Evolutionary conservation across 257 asterid species (phyloP).

Genomic region (Echium plantagineum): DNA sequence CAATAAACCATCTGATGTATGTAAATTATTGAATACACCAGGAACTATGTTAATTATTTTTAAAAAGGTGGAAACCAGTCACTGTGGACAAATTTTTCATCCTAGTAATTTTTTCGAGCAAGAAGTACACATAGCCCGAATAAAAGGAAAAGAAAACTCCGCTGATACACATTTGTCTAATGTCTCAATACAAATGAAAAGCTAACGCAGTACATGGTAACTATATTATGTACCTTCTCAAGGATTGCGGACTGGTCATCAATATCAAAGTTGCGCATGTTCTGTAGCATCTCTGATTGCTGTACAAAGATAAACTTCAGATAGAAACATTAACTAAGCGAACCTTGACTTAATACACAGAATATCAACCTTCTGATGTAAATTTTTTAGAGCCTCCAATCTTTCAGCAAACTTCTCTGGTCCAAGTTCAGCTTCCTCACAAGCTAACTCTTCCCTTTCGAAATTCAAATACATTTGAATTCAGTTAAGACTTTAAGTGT

Average conservation of each 20-base stretch:
- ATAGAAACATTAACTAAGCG: neutral
- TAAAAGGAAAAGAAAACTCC: neutral
- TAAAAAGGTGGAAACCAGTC: no score
- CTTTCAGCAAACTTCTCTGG: constrained; percentile 55
- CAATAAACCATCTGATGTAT: no score
- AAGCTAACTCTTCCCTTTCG: constrained; percentile 79
- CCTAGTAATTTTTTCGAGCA: neutral
- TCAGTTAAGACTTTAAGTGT: constrained; percentile 3
- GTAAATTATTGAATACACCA: no score
- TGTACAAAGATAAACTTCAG: constrained; percentile 18
- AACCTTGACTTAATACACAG: constrained; percentile 1
- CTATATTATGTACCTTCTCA: constrained; percentile 40
- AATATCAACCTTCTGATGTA: constrained; percentile 54
- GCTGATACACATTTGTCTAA: neutral
- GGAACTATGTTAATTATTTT: no score
- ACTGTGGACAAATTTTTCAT: neutral
- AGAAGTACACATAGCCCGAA: neutral
- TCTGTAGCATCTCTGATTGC: constrained; percentile 84
- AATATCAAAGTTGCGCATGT: constrained; percentile 59
- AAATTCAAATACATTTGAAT: constrained; percentile 18
- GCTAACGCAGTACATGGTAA: neutral
- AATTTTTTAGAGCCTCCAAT: constrained; percentile 36
- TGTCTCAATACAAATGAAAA: neutral
- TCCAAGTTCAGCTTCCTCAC: constrained; percentile 94
- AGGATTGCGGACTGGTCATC: constrained; percentile 78